These are phyloP conservation scores for Diutina sp. DNA, from an alignment of 1,139 yeast species.

Conservation along the genomic window DNA sequence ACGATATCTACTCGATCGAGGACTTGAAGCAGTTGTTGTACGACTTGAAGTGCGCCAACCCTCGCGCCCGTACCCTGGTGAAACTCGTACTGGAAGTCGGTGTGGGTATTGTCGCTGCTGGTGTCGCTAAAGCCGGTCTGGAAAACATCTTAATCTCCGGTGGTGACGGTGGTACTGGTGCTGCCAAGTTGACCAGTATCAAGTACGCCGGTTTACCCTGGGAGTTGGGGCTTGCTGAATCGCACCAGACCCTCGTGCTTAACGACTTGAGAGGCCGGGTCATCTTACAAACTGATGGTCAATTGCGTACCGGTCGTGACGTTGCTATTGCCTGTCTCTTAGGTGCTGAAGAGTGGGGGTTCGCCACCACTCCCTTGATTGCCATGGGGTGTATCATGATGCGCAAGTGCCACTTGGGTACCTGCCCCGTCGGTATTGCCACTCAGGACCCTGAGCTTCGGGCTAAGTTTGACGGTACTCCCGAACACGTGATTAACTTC, in stretches of 20 bases:
- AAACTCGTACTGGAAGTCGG: conserved; percentile 96
- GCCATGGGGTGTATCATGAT: conserved; percentile 97
- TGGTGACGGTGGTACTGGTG: conserved; percentile 99
- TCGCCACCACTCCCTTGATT: conserved; percentile 93
- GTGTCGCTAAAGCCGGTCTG: conserved; percentile 98
- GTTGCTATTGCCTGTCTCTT: conserved; percentile 89
- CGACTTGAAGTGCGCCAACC: conserved; percentile 93
- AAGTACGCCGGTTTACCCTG: conserved; percentile 97
- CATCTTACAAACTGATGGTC: conserved; percentile 94
- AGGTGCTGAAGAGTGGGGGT: conserved; percentile 98
- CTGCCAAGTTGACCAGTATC: conserved; percentile 94
- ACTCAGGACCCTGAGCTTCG: conserved; percentile 95
- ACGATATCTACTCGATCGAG: conserved; percentile 95
- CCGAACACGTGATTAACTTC: conserved; percentile 96
- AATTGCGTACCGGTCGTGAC: conserved; percentile 90
- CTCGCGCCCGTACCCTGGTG: conserved; percentile 93
- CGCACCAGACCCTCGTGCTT: conserved; percentile 92
- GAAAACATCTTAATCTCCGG: conserved; percentile 93
- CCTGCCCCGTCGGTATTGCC: conserved; percentile 98
- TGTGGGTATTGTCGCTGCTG: conserved; percentile 97
- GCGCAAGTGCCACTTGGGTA: conserved; percentile 85
- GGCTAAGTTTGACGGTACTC: conserved; percentile 88
- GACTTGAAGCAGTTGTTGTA: conserved; percentile 94
- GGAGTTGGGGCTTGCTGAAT: conserved; percentile 97
- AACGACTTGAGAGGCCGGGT: conserved; percentile 95